Evolutionary conservation across 768 basidiomycete genomes (phyloP).

Genomic region (Auriculariales sp.): DNA sequence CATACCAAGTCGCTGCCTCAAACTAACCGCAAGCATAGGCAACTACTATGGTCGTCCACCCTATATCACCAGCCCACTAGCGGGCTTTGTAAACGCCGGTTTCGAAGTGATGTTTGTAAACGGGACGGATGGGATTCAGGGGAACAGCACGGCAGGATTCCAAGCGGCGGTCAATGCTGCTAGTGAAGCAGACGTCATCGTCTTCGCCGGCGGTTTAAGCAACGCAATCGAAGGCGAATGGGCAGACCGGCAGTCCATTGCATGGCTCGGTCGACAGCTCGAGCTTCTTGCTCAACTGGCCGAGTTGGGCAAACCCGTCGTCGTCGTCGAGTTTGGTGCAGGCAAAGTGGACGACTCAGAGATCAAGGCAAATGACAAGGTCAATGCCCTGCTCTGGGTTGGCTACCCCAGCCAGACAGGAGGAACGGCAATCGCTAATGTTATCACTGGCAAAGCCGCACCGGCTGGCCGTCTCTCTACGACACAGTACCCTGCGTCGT

Average conservation of each 20-base stretch:
- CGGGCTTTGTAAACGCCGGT: constrained; percentile 32
- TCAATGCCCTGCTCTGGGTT: constrained; percentile 40
- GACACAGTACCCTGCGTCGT: constrained; percentile 39
- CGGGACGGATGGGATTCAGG: constrained; percentile 27
- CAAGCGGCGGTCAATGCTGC: constrained; percentile 37
- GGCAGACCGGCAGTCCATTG: constrained; percentile 30
- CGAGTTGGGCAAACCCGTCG: constrained; percentile 32
- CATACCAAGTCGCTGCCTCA: too few species aligned
- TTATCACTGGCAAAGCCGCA: constrained; percentile 33
- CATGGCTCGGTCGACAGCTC: constrained; percentile 43
- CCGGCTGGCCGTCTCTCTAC: constrained; percentile 40
- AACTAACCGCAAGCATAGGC: too few species aligned
- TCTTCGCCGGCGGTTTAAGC: constrained; percentile 43
- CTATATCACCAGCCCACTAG: constrained; percentile 38
- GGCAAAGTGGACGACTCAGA: constrained; percentile 37
- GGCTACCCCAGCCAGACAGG: constrained; percentile 45
- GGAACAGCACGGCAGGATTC: constrained; percentile 28
- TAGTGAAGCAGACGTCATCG: constrained; percentile 30
- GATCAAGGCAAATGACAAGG: constrained; percentile 31
- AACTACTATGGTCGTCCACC: constrained; percentile 42
- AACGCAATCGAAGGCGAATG: constrained; percentile 32
- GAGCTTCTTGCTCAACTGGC: constrained; percentile 31
- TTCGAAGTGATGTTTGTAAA: constrained; percentile 27
- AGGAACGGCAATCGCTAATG: constrained; percentile 37
- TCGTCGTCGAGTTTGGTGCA: constrained; percentile 41